These are phyloP conservation scores for Scorias spongiosa DNA, from an alignment of 2,329 filamentous ascomycete genomes.

Conservation along the genomic window DNA sequence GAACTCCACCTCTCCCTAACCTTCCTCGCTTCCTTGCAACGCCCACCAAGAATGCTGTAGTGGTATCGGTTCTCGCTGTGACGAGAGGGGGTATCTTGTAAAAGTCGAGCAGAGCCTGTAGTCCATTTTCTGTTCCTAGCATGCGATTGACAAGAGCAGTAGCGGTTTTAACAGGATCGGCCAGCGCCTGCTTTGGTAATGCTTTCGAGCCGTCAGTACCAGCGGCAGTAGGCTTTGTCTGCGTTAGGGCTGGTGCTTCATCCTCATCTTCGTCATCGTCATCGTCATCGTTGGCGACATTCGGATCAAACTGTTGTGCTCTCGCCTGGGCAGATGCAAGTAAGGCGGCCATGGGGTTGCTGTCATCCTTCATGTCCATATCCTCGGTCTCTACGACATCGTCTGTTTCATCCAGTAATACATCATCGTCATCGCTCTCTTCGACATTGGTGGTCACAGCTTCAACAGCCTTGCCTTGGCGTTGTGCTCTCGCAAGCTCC, in stretches of 20 bases:
- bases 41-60: conserved; percentile 84
- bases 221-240: conserved; percentile 57
- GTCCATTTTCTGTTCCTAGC: conserved; percentile 54
- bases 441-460: conserved; percentile 22
- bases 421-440: conserved; percentile 36
- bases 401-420: conserved; percentile 26
- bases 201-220: conserved; percentile 41
- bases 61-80: conserved; percentile 52
- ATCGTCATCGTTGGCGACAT: conserved; percentile 41
- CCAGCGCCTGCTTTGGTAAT: conserved; percentile 83
- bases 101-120: conserved; percentile 64
- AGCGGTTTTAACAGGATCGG: conserved; percentile 80
- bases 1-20: conserved; percentile 75
- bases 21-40: conserved; percentile 86
- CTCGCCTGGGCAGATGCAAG: conserved; percentile 68
- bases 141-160: conserved; percentile 69
- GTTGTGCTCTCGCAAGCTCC: conserved; percentile 47
- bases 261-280: conserved; percentile 41
- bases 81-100: conserved; percentile 77
- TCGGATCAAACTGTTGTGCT: conserved; percentile 51
- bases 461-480: conserved; percentile 18
- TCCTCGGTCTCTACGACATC: conserved; percentile 17
- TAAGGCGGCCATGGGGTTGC: conserved; percentile 85
- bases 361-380: conserved; percentile 43
- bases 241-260: conserved; percentile 16